Evolutionary conservation across 108 stramenopile species (phyloP).

Genomic region (Discostella pseudostelligera): DNA sequence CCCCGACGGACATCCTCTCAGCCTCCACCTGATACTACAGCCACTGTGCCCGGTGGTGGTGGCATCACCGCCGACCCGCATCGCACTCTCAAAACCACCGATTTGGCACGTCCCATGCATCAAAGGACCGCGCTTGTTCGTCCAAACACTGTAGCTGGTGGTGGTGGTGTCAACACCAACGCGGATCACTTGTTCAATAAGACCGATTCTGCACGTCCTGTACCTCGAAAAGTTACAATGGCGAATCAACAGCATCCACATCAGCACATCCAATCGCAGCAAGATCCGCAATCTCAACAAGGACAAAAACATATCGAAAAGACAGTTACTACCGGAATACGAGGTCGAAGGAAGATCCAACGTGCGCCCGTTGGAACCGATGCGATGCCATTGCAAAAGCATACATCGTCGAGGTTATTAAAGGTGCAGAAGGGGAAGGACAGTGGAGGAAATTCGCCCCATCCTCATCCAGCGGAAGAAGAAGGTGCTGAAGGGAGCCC

Average conservation of each 20-base stretch:
- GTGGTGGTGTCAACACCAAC: not conserved
- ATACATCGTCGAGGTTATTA: not conserved
- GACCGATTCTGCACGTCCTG: constrained; percentile 3
- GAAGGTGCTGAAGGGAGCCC: not conserved
- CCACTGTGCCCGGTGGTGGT: not conserved
- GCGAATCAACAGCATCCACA: not conserved
- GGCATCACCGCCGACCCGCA: too few species aligned
- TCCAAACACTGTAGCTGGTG: not conserved
- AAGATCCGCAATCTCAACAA: not conserved
- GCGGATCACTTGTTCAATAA: constrained; percentile 4
- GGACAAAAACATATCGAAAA: not conserved
- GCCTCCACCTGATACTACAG: not conserved
- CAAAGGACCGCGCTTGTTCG: not conserved
- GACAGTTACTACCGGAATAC: not conserved
- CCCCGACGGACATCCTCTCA: not conserved
- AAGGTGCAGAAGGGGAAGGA: not conserved
- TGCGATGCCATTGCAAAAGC: not conserved
- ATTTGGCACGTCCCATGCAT: not conserved
- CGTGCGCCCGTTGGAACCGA: not conserved
- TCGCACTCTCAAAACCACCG: not conserved
- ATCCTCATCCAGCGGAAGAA: not conserved
- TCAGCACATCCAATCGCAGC: not conserved
- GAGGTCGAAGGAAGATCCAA: not conserved
- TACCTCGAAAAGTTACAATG: not conserved
- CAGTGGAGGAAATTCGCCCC: not conserved